phyloP scores from a whole-genome alignment of 139 green algal species.

The Coccomyxa sp. region DNA sequence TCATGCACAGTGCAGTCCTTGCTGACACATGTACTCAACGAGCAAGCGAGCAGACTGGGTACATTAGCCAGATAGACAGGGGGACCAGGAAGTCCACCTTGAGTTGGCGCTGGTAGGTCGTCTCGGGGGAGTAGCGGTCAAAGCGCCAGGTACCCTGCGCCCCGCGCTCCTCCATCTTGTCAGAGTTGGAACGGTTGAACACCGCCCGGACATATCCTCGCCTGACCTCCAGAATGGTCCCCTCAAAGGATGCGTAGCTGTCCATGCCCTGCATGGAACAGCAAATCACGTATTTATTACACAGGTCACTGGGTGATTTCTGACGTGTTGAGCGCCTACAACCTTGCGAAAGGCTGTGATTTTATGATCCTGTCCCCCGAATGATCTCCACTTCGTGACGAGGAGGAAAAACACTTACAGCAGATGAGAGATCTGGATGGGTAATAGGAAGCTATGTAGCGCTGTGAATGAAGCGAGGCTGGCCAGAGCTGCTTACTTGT shows the following conservation, averaged over 20 bases:
- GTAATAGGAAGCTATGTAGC: not conserved
- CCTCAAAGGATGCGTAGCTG: not conserved
- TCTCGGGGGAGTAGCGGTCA: constrained; percentile 15
- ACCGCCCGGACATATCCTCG: not conserved
- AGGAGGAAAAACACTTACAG: not conserved
- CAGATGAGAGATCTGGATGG: not conserved
- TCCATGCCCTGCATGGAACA: not conserved
- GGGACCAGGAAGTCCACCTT: not conserved
- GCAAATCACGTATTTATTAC: not conserved
- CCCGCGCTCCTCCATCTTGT: not conserved
- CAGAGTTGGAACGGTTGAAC: too few relatives aligned
- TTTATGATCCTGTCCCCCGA: too few relatives aligned
- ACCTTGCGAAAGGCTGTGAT: too few relatives aligned
- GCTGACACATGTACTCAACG: not conserved
- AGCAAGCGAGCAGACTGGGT: not conserved
- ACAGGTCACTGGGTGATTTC: not conserved
- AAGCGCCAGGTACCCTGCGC: constrained; percentile 7
- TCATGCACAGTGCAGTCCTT: not conserved
- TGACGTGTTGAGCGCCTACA: not conserved
- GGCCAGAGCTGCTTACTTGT: not conserved
- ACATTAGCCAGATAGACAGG: not conserved
- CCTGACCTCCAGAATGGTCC: not conserved
- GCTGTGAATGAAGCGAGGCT: not conserved
- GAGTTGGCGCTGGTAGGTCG: constrained; percentile 29
- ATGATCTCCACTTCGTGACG: too few relatives aligned